phyloP scores from a whole-genome alignment of 768 basidiomycete species.

The Strobilomyces dryophilus region DNA sequence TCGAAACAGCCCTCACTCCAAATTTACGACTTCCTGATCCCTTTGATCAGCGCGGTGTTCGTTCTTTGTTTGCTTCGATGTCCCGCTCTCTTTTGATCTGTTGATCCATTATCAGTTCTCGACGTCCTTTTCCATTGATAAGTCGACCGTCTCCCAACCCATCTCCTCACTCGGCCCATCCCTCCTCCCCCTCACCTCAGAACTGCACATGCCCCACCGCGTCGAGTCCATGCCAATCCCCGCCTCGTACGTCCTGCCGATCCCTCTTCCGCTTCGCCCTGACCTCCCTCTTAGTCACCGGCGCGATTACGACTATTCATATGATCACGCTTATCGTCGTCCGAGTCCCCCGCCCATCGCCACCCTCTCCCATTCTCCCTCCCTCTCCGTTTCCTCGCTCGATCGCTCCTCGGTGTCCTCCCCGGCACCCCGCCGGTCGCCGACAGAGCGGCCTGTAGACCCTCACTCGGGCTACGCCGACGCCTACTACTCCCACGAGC shows the following conservation, averaged over 20 bases:
- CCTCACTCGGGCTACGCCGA: slow-evolving; percentile 33
- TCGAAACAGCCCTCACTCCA: slow-evolving; percentile 30
- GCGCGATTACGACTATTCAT: slow-evolving; percentile 38
- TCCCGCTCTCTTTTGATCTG: slow-evolving; percentile 36
- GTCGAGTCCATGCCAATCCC: slow-evolving; percentile 37
- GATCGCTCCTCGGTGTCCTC: slow-evolving; percentile 61
- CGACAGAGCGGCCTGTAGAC: slow-evolving; percentile 31
- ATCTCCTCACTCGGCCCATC: slow-evolving; percentile 21
- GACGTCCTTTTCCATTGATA: slow-evolving; percentile 34
- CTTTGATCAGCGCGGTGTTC: slow-evolving; percentile 35
- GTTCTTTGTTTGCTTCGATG: slow-evolving; percentile 31
- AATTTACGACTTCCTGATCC: slow-evolving; percentile 31
- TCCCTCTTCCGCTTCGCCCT: slow-evolving; percentile 28
- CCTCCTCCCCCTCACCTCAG: slow-evolving; percentile 13
- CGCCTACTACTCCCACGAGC: slow-evolving; percentile 38
- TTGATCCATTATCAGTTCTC: slow-evolving; percentile 38
- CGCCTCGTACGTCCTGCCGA: slow-evolving; percentile 30
- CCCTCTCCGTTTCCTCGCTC: slow-evolving; percentile 53
- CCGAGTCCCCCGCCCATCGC: slow-evolving; percentile 50
- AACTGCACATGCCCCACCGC: slow-evolving; percentile 47
- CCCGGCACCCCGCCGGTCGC: slow-evolving; percentile 46
- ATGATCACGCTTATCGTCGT: slow-evolving; percentile 37
- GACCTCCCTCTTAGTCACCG: slow-evolving; percentile 29
- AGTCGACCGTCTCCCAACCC: slow-evolving; percentile 27
- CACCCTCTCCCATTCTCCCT: slow-evolving; percentile 54